A percentile compares a stretch with the other conserved stretches of the same genome.
phyloP scores from a whole-genome alignment of 2,329 filamentous ascomycete species.

The Calonectria leucothoes region DNA sequence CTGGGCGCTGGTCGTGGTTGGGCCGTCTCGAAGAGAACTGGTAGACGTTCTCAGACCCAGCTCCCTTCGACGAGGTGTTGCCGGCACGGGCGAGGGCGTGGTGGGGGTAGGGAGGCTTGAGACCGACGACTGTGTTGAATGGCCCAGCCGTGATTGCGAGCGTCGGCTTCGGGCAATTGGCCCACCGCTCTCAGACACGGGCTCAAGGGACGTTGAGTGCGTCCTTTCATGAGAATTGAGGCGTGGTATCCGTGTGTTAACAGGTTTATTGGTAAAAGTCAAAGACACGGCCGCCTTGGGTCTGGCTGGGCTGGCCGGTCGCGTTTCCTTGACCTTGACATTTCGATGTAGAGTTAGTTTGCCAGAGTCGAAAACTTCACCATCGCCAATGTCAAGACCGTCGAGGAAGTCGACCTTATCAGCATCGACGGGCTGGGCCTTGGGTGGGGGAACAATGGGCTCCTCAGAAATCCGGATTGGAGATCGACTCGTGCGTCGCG shows the following conservation, averaged over 20 bases:
- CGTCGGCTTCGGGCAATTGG: constrained; percentile 70
- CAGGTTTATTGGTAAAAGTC: constrained; percentile 88
- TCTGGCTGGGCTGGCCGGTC: constrained; percentile 76
- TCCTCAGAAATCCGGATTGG: constrained; percentile 60
- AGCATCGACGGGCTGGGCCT: constrained; percentile 49
- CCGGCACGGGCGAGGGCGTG: constrained; percentile 67
- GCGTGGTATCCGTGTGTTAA: constrained; percentile 79
- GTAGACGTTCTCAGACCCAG: constrained; percentile 66
- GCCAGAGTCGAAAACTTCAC: constrained; percentile 81
- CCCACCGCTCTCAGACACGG: constrained; percentile 90
- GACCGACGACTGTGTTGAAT: constrained; percentile 76
- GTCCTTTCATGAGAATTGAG: constrained; percentile 78
- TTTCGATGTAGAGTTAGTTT: constrained; percentile 92
- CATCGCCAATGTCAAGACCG: constrained; percentile 87
- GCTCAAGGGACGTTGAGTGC: constrained; percentile 81
- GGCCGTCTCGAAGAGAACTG: constrained; percentile 66
- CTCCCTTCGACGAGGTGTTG: constrained; percentile 72
- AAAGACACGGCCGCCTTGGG: constrained; percentile 83
- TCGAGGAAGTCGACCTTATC: constrained; percentile 84
- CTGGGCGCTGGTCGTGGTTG: constrained; percentile 74
- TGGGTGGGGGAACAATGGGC: constrained; percentile 47
- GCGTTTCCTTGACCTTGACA: constrained; percentile 83
- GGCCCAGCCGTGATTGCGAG: constrained; percentile 75
- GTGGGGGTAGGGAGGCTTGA: constrained; percentile 72
- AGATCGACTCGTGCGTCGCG: constrained; percentile 72